phyloP scores from a whole-genome alignment of 1,284 basidiomycete genomes.

The Dichomitus squalens region DNA sequence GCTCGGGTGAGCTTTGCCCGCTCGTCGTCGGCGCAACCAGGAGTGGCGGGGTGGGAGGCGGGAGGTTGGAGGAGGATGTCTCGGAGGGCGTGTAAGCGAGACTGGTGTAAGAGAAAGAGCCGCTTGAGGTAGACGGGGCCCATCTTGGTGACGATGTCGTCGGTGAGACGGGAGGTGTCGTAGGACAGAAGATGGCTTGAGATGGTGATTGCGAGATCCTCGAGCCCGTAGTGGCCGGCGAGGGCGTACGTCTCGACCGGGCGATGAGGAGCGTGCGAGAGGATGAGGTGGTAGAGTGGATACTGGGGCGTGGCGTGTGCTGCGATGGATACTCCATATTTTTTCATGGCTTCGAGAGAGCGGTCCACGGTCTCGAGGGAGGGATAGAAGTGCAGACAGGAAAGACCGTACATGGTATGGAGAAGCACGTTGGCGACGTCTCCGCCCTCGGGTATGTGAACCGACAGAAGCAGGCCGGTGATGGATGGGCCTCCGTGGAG shows the following conservation, averaged over 20 bases:
- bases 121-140: constrained; percentile 43
- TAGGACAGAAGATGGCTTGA: constrained; percentile 40
- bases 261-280: constrained; percentile 32
- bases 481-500: constrained; percentile 11
- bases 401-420: constrained; percentile 38
- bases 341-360: constrained; percentile 30
- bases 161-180: constrained; percentile 34
- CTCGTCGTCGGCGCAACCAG: constrained; percentile 30
- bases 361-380: constrained; percentile 29
- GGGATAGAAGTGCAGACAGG: constrained; percentile 34
- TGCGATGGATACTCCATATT: constrained; percentile 34
- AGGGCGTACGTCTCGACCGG: constrained; percentile 41
- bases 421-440: constrained; percentile 39
- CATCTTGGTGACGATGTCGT: constrained; percentile 37
- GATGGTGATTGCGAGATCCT: constrained; percentile 37
- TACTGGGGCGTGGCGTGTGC: constrained; percentile 22
- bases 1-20: constrained; percentile 34
- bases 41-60: constrained; percentile 31
- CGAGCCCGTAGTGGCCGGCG: constrained; percentile 36
- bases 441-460: constrained; percentile 33
- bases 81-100: constrained; percentile 39
- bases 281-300: constrained; percentile 35
- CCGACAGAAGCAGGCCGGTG: constrained; percentile 25
- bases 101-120: constrained; percentile 42
- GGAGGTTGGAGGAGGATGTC: constrained; percentile 38